These are phyloP conservation scores for Truncatella angustata DNA, from an alignment of 2,329 filamentous ascomycete species.

Conservation along the genomic window DNA sequence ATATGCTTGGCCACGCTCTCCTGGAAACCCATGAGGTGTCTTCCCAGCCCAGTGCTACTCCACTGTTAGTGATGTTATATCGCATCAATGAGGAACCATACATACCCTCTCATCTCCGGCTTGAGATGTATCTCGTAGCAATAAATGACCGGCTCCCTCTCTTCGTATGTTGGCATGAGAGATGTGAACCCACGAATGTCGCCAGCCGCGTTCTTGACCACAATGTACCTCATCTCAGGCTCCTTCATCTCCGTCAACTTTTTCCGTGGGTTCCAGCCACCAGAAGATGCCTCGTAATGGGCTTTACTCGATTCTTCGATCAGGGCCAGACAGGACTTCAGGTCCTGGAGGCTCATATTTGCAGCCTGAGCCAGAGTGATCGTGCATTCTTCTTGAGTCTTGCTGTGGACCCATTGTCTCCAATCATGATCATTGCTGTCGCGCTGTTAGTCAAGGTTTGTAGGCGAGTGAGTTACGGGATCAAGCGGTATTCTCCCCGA, in stretches of 20 bases:
- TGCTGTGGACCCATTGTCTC: constrained; percentile 51
- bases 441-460: no score
- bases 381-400: constrained; percentile 36
- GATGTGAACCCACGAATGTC: constrained; percentile 57
- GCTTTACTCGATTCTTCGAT: constrained; percentile 62
- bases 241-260: constrained; percentile 70
- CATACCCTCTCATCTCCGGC: constrained; percentile 52
- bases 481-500: no score
- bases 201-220: constrained; percentile 44
- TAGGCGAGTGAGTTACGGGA: no score
- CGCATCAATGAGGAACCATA: constrained; percentile 9
- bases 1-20: constrained; percentile 52
- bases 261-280: constrained; percentile 59
- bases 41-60: constrained; percentile 62
- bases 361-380: constrained; percentile 42
- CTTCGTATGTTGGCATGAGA: constrained; percentile 71
- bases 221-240: constrained; percentile 64
- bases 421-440: constrained; percentile 15
- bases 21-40: constrained; percentile 55
- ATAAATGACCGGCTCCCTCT: constrained; percentile 65
- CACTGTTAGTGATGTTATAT: not conserved
- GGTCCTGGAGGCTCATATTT: constrained; percentile 40
- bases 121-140: constrained; percentile 76
- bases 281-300: constrained; percentile 62
- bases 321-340: constrained; percentile 53